Conservation (phyloP, 768 basidiomycete genomes). For the Dentipellis sp. region DNA sequence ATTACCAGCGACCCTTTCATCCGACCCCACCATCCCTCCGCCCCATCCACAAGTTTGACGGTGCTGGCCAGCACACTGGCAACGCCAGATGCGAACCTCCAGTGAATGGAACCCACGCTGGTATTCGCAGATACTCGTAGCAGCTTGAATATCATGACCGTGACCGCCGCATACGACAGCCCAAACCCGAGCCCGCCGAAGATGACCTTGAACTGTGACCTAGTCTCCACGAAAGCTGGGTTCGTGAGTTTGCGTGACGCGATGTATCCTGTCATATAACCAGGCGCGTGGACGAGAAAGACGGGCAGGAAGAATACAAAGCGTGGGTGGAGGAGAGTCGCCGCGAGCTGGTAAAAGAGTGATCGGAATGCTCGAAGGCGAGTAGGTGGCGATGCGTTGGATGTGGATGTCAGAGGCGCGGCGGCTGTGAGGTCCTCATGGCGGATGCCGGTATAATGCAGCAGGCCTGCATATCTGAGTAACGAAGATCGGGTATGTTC, state of each 20-base stretch:
- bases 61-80: background rate
- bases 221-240: slow-evolving; percentile 69
- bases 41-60: background rate
- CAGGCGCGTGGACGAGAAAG: slow-evolving; percentile 77
- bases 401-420: slow-evolving; percentile 70
- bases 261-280: slow-evolving; percentile 69
- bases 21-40: background rate
- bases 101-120: background rate
- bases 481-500: slow-evolving; percentile 29
- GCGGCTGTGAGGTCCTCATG: slow-evolving; percentile 76
- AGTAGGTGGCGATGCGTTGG: slow-evolving; percentile 14
- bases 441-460: slow-evolving; percentile 69
- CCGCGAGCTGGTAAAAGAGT: slow-evolving; percentile 44
- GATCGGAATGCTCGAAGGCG: slow-evolving; percentile 73
- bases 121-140: background rate
- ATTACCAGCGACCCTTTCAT: background rate
- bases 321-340: slow-evolving; percentile 46
- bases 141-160: background rate
- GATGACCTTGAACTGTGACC: slow-evolving; percentile 92
- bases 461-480: slow-evolving; percentile 79
- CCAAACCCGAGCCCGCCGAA: slow-evolving; percentile 40
- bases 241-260: slow-evolving; percentile 70
- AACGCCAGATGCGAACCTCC: background rate
- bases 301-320: slow-evolving; percentile 71
- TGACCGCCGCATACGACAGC: slow-evolving; percentile 1